Evolutionary conservation across 1,139 yeast species (phyloP).

Genomic region (Diutina mesorugosa): DNA sequence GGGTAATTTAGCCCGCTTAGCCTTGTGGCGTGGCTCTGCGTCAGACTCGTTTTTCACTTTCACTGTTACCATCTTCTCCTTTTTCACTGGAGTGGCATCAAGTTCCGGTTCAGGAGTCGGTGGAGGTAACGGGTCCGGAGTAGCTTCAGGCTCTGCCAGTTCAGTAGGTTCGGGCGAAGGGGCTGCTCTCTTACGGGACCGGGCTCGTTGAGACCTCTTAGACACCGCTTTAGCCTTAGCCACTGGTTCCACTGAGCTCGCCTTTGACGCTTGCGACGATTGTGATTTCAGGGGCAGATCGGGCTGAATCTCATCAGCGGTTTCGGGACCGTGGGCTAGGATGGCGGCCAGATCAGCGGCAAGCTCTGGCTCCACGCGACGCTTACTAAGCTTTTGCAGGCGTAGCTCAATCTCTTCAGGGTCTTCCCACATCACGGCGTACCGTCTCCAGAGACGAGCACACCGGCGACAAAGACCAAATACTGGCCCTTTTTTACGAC

Average conservation of each 20-base stretch:
- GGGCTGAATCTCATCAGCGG: neutral
- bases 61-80: neutral
- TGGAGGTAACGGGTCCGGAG: neutral
- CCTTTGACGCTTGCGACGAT: neutral
- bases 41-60: conserved; percentile 3
- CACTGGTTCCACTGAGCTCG: neutral
- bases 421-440: conserved; percentile 82
- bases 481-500: conserved; percentile 13
- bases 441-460: conserved; percentile 83
- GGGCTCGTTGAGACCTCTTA: neutral
- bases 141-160: neutral
- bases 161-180: neutral
- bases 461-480: conserved; percentile 73
- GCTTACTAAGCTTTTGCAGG: conserved; percentile 36
- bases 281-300: neutral
- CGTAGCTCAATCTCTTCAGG: conserved; percentile 57
- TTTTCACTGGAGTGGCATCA: neutral
- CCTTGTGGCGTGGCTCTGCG: conserved; percentile 2
- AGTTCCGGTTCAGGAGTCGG: neutral
- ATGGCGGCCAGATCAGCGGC: conserved; percentile 53
- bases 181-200: neutral
- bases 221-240: neutral
- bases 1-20: conserved; percentile 2
- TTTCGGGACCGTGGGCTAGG: conserved; percentile 7
- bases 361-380: conserved; percentile 60